phyloP scores from a whole-genome alignment of 1,284 basidiomycete genomes.

The Apiotrichum gamsii region DNA sequence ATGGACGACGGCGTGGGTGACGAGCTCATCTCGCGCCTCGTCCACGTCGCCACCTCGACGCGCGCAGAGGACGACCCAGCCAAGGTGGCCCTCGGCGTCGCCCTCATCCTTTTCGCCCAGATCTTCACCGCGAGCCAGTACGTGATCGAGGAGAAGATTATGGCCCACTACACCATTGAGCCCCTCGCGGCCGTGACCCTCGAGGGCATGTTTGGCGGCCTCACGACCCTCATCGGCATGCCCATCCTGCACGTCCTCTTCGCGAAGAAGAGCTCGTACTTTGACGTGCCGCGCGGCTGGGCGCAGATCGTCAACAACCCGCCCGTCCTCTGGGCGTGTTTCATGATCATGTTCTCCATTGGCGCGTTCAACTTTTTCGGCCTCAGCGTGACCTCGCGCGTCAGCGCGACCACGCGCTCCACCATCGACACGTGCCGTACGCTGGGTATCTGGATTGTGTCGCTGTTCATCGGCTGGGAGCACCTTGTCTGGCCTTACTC shows the following conservation, averaged over 20 bases:
- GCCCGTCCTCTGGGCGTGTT: conserved; percentile 65
- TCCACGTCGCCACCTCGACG: conserved; percentile 1
- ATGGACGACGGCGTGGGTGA: neutral
- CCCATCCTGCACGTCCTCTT: conserved; percentile 51
- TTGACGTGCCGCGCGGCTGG: conserved; percentile 87
- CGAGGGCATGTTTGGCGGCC: conserved; percentile 85
- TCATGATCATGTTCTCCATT: conserved; percentile 76
- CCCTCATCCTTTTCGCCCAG: conserved; percentile 93
- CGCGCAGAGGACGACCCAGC: conserved; percentile 40
- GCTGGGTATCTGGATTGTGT: conserved; percentile 69
- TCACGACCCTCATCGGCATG: conserved; percentile 53
- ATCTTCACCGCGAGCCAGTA: conserved; percentile 55
- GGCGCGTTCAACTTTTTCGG: conserved; percentile 96
- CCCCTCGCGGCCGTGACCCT: conserved; percentile 92
- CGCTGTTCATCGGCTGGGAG: conserved; percentile 88
- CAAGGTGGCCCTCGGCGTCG: conserved; percentile 57
- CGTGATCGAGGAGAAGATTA: conserved; percentile 89
- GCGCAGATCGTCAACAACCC: conserved; percentile 77
- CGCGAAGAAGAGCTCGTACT: conserved; percentile 67
- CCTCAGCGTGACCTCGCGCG: conserved; percentile 80
- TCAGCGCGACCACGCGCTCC: conserved; percentile 80
- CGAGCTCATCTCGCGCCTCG: conserved; percentile 1
- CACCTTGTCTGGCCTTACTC: conserved; percentile 73
- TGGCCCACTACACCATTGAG: conserved; percentile 76
- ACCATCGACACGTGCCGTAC: conserved; percentile 95